Conservation (phyloP, 2,329 filamentous ascomycete species). For the Intubia oerlemansii region DNA sequence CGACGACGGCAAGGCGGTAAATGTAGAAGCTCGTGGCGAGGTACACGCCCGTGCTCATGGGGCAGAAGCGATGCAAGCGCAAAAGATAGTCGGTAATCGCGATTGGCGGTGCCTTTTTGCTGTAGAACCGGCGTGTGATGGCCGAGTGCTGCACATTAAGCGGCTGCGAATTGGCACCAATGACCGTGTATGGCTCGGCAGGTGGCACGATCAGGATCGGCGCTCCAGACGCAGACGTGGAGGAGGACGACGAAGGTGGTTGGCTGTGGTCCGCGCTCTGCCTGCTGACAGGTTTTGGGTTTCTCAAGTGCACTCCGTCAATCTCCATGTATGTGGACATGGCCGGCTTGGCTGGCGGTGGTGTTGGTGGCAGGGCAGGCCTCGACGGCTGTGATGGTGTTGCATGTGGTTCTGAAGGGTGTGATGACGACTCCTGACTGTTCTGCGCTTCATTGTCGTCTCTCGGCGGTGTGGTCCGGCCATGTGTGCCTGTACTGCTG, state of each 20-base stretch:
- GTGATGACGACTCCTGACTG: background rate
- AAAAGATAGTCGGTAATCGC: slow-evolving; percentile 65
- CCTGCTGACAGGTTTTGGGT: too few relatives aligned
- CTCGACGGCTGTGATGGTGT: background rate
- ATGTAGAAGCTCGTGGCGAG: slow-evolving; percentile 79
- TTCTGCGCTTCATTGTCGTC: slow-evolving; percentile 2
- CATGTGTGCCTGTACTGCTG: too few relatives aligned
- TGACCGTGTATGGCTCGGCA: slow-evolving; percentile 33
- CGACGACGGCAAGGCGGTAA: slow-evolving; percentile 56
- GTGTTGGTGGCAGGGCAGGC: slow-evolving; percentile 8
- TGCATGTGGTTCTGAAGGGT: too few relatives aligned
- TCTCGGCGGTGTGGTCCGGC: slow-evolving; percentile 4
- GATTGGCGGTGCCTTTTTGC: slow-evolving; percentile 68
- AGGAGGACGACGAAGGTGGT: too few relatives aligned
- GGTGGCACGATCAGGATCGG: slow-evolving; percentile 11
- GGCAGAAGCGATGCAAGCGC: slow-evolving; percentile 76
- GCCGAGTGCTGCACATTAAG: slow-evolving; percentile 61
- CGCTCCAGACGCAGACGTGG: slow-evolving; percentile 12
- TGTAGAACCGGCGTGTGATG: slow-evolving; percentile 85
- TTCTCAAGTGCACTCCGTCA: slow-evolving; percentile 33
- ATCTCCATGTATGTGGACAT: slow-evolving; percentile 15
- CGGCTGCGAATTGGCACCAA: slow-evolving; percentile 50
- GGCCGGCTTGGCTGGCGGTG: slow-evolving; percentile 6
- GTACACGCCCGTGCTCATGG: slow-evolving; percentile 85
- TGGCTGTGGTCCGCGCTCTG: slow-evolving; percentile 12